A percentile compares a stretch with the other conserved stretches of the same genome.
These are phyloP conservation scores for Exophiala xenobiotica DNA, from an alignment of 2,329 filamentous ascomycete genomes.

Conservation along the genomic window DNA sequence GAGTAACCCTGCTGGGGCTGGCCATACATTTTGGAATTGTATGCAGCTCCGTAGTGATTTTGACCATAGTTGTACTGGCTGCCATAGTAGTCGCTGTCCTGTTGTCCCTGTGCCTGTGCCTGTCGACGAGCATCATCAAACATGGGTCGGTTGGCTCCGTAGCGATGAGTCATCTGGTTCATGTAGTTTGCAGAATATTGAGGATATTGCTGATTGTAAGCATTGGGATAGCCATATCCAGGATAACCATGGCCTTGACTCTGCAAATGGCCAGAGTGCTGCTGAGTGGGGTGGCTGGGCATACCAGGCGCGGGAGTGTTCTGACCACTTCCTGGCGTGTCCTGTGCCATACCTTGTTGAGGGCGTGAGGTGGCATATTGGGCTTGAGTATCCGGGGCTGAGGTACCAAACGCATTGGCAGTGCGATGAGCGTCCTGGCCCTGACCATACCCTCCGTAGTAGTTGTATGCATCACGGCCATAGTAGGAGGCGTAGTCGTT, in stretches of 20 bases:
- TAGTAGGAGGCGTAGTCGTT: slow-evolving; percentile 83
- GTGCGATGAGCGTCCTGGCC: slow-evolving; percentile 79
- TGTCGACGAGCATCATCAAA: slow-evolving; percentile 51
- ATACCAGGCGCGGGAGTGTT: slow-evolving; percentile 82
- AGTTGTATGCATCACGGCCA: slow-evolving; percentile 73
- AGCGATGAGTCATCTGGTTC: slow-evolving; percentile 49
- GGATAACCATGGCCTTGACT: slow-evolving; percentile 56
- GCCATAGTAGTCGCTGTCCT: slow-evolving; percentile 48
- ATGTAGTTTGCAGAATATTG: slow-evolving; percentile 62
- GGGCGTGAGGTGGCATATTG: slow-evolving; percentile 66
- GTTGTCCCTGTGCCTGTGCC: not conserved
- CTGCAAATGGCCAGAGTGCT: slow-evolving; percentile 41
- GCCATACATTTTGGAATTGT: slow-evolving; percentile 61
- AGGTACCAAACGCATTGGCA: slow-evolving; percentile 68
- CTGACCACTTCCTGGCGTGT: slow-evolving; percentile 83
- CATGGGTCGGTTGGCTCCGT: slow-evolving; percentile 50
- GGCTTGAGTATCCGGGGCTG: slow-evolving; percentile 59
- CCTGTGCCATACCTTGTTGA: slow-evolving; percentile 67
- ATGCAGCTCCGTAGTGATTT: slow-evolving; percentile 52
- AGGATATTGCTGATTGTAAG: slow-evolving; percentile 39
- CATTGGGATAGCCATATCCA: slow-evolving; percentile 54
- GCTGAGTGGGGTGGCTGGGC: slow-evolving; percentile 48
- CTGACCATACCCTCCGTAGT: slow-evolving; percentile 64
- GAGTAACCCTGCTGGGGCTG: slow-evolving; percentile 63
- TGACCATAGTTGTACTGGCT: slow-evolving; percentile 51